Evolutionary conservation across 768 basidiomycete genomes (phyloP).

Genomic region (Hortiboletus flavorubellus): DNA sequence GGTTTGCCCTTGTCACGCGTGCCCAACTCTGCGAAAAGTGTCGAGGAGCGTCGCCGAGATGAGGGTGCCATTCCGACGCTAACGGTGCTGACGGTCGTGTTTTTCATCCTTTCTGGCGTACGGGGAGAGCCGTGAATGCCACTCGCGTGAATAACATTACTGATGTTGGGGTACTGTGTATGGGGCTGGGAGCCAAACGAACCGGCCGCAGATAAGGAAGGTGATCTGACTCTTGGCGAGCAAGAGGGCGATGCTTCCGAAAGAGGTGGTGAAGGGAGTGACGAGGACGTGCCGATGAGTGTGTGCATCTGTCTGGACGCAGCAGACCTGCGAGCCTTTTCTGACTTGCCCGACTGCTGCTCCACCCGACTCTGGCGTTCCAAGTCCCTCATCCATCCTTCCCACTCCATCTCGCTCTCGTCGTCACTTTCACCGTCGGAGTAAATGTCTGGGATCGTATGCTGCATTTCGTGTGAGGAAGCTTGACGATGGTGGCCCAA

Average conservation of each 20-base stretch:
- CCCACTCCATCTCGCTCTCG: slow-evolving; percentile 62
- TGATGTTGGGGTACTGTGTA: slow-evolving; percentile 22
- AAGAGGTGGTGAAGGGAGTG: slow-evolving; percentile 26
- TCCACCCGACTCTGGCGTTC: slow-evolving; percentile 34
- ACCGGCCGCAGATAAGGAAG: slow-evolving; percentile 3
- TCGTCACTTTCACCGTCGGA: slow-evolving; percentile 37
- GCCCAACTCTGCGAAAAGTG: slow-evolving; percentile 13
- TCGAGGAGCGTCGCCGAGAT: slow-evolving; percentile 27
- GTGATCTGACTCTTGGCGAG: slow-evolving; percentile 20
- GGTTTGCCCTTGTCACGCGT: slow-evolving; percentile 8
- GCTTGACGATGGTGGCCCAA: slow-evolving; percentile 21
- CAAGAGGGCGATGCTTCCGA: slow-evolving; percentile 26
- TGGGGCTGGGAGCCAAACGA: slow-evolving; percentile 1
- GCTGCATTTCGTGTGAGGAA: slow-evolving; percentile 23
- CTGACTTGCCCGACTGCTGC: slow-evolving; percentile 8
- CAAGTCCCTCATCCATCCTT: slow-evolving; percentile 61
- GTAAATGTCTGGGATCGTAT: slow-evolving; percentile 12
- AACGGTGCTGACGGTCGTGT: slow-evolving; percentile 23
- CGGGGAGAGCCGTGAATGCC: background rate
- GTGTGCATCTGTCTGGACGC: background rate
- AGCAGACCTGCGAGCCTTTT: background rate
- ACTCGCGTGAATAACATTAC: slow-evolving; percentile 15
- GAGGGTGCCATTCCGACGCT: slow-evolving; percentile 16
- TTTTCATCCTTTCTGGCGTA: slow-evolving; percentile 7
- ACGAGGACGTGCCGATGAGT: background rate